Base-by-base conservation (phyloP, 169 alveolate species). In the Cryptosporidium andersoni region DNA sequence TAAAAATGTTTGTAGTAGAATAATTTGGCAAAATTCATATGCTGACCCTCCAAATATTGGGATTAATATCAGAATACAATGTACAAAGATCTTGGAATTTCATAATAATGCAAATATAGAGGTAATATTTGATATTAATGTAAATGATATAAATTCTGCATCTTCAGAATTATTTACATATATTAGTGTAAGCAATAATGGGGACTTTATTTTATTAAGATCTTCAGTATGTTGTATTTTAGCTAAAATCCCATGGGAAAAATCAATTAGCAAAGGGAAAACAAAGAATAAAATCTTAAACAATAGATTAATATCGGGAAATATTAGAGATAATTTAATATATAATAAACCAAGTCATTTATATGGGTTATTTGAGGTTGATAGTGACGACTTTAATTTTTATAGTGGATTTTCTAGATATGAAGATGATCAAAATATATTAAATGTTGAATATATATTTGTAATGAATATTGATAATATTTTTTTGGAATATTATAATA, bases 351-450 rank as follows among this genome's bases (percentile, higher is more conserved):
- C 81, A 2, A 48, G 74, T 47, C 85, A 58, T 60, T 12, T 42
- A 9, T 74, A 74, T 25, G 85, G 85, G 16, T 42, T 58, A 9
- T 74, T 74, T 74, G 85, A 74, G 14, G 85, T 58, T 4, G 74
- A 68, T 1, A 4, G 3, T 51, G 36, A 4, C 43, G 63, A 25
- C 12, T 1, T 2, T 39, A n/a, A 65, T 43, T 6, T 4, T 4
- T 3, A 47, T 45, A 42, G 9, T 42, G 81, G 51, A 34, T 65
- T 65, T 2, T 2, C 16, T 25, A 6, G 12, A 48, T 3, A 65
- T 9, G 40, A 16, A 16, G 37, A 51, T 66, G 8, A 16, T 2
- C 11, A 1, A 36, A 53, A 40, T 52, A 39, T 51, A 51, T 66
- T n/a, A 51, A n/a, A 36, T 34, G 37, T 9, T 14, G 51, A 55